Evolutionary conservation across 176 grass and related monocot species (phyloP), one percentile per base, ranked within the genome.

Genomic region (Melocanna baccifera): DNA sequence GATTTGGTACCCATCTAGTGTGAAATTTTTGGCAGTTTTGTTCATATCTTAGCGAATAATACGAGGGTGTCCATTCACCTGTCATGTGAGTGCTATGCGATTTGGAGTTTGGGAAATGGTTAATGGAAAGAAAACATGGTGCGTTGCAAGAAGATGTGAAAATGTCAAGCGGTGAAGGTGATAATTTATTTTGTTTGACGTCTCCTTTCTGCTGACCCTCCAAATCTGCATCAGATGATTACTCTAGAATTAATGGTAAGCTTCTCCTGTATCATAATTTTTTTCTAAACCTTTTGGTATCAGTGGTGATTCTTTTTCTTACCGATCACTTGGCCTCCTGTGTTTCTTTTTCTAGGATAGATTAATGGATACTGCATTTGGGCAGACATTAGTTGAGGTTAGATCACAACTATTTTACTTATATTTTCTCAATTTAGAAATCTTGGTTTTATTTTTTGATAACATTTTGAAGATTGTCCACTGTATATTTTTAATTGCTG

Each of bases 311-410:
- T 58, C 62, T 26, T 23, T 65, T 75, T 78, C 34, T 22, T 64
- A 67, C 47, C 87, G 62, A 88, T 76, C 55, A 43, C 28, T 77
- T 26, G 39, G 20, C 41, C 74, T 76, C 22, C 41, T 75, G 55
- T 55, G 62, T 85, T 78, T 66, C 26, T 20, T 84, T 93, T 73
- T 82, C 46, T 84, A 99, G 96, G 96, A 99, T 73, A 94, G 93
- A 68, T 83, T 99, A 81, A 88, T 96, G 83, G 93, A 96, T 89
- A 81, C 86, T 79, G 93, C 96, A 89, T 94, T 99, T 86, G 90
- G 91, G 77, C 93, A 99, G 68, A 99, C 91, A 84, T 61, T 99
- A 71, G 90, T 99, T 88, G 91, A 99, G 96, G 96, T 99, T 82
- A 78, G 91, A 76, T 81, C 64, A 22, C 47, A 39, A 34, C 13